Conservation (phyloP, 2,329 filamentous ascomycete genomes). For the Aspergillus sp. region DNA sequence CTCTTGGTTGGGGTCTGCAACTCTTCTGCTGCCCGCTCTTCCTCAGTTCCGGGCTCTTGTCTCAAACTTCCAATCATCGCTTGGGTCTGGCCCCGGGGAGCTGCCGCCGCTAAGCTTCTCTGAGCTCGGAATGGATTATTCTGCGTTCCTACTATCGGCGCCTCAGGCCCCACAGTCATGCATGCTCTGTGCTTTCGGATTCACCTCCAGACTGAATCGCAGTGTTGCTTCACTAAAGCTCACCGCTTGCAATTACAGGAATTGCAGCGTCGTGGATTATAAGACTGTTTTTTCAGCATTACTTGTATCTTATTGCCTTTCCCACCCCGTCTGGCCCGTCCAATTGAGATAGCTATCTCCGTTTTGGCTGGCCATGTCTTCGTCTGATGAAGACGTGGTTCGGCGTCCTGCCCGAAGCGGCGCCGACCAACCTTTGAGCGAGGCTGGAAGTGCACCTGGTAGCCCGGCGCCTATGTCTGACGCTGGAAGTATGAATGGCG, state of each 20-base stretch:
- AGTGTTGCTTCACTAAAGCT: neutral
- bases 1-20: conserved; percentile 4
- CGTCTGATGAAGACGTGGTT: conserved; percentile 39
- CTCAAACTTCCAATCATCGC: conserved; percentile 7
- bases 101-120: conserved; percentile 22
- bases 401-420: conserved; percentile 34
- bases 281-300: neutral
- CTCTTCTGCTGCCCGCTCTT: neutral
- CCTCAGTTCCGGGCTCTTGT: neutral
- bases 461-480: conserved; percentile 28
- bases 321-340: neutral
- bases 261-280: neutral
- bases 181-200: neutral
- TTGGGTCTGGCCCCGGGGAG: conserved; percentile 23
- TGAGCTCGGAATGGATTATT: conserved; percentile 27
- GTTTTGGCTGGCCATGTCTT: conserved; percentile 30
- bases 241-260: neutral
- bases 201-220: neutral
- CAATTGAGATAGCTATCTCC: neutral
- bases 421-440: conserved; percentile 23
- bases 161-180: conserved; percentile 1
- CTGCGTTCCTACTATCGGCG: conserved; percentile 11
- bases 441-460: conserved; percentile 24
- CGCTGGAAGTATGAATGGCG: conserved; percentile 33
- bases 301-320: neutral